Evolutionary conservation across 768 basidiomycete species (phyloP).

Genomic region (Lactifluus volemus): DNA sequence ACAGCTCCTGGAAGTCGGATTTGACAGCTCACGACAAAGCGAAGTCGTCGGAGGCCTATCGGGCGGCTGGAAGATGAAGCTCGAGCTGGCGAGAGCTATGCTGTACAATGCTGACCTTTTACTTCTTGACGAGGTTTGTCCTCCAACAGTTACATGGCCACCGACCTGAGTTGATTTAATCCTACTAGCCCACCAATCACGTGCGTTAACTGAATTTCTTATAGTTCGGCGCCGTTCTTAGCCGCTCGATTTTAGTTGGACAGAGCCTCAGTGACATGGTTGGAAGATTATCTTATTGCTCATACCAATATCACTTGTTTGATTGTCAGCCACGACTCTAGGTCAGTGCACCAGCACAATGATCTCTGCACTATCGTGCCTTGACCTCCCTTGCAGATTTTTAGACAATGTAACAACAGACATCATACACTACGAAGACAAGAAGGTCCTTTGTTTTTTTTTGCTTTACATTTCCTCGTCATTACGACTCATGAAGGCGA

Average conservation of each 20-base stretch:
- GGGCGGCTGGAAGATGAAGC: constrained; percentile 99
- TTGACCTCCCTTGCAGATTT: constrained; percentile 45
- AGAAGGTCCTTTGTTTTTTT: constrained; percentile 50
- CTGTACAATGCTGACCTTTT: constrained; percentile 86
- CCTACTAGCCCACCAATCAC: constrained; percentile 92
- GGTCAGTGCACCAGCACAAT: constrained; percentile 39
- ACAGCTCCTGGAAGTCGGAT: constrained; percentile 83
- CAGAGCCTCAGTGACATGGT: constrained; percentile 80
- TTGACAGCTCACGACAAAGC: constrained; percentile 76
- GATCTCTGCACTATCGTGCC: neutral
- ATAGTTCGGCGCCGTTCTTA: constrained; percentile 15
- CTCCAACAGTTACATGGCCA: constrained; percentile 3
- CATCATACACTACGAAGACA: constrained; percentile 93
- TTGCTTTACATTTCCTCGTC: constrained; percentile 13
- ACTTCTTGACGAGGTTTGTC: constrained; percentile 69
- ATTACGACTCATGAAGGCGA: neutral
- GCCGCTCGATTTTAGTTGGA: constrained; percentile 46
- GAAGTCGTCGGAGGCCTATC: constrained; percentile 85
- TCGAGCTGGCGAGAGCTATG: constrained; percentile 94
- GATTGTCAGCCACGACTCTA: constrained; percentile 94
- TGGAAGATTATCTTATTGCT: constrained; percentile 77
- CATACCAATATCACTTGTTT: constrained; percentile 84
- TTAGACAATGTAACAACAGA: constrained; percentile 93
- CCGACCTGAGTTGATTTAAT: constrained; percentile 30
- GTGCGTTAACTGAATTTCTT: constrained; percentile 37